Conservation (phyloP, 371 early-diverging fungal genomes). For the Mucor mucedo region DNA sequence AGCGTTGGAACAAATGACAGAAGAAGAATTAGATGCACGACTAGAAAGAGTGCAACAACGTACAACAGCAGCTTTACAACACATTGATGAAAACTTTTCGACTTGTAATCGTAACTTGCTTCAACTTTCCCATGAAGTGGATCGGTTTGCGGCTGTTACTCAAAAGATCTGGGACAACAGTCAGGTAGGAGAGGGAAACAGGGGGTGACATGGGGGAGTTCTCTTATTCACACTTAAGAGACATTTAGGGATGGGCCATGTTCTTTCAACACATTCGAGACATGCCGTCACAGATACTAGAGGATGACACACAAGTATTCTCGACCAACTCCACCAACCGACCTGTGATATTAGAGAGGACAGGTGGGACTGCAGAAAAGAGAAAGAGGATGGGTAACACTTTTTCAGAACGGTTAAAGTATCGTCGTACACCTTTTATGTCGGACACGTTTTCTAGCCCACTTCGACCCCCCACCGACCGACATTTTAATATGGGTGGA, state of each 20-base stretch:
- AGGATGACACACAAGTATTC: too few species aligned
- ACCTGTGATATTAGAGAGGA: too few species aligned
- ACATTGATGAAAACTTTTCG: conserved; percentile 62
- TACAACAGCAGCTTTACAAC: conserved; percentile 56
- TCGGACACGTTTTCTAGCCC: too few species aligned
- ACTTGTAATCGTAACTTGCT: conserved; percentile 51
- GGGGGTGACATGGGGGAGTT: too few species aligned
- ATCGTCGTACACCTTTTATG: too few species aligned
- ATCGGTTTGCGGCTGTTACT: conserved; percentile 50
- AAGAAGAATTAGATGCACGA: conserved; percentile 42
- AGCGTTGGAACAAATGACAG: conserved; percentile 2
- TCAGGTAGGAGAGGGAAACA: conserved; percentile 46
- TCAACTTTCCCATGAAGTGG: conserved; percentile 53
- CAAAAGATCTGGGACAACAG: conserved; percentile 43
- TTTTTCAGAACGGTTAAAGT: too few species aligned
- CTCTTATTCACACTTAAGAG: too few species aligned
- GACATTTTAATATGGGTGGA: not conserved
- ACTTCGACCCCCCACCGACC: not conserved
- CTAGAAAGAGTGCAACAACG: conserved; percentile 58
- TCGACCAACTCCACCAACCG: too few species aligned
- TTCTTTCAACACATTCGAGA: not conserved
- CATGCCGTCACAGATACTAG: too few species aligned
- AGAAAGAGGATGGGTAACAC: too few species aligned
- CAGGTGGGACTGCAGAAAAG: too few species aligned
- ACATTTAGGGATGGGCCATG: not conserved